Conservation (phyloP, 345 rosid genomes). For the Brassica rapa region DNA sequence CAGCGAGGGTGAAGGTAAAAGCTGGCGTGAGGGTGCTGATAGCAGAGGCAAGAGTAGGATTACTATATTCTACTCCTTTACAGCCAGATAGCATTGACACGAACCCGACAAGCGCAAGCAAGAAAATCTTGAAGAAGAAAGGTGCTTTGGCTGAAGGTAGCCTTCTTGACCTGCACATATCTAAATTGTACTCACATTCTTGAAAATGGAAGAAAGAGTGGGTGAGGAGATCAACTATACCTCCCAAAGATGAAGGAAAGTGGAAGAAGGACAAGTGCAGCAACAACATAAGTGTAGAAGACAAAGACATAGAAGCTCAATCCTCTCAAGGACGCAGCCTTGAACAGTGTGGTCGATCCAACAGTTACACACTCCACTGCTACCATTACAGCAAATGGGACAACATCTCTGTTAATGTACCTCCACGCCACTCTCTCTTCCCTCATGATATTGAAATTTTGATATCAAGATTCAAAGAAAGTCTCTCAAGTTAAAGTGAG, state of each 20-base stretch:
- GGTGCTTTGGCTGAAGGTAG: conserved; percentile 28
- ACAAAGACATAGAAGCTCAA: conserved; percentile 56
- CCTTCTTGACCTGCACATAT: conserved; percentile 26
- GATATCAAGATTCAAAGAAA: background rate
- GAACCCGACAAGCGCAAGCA: conserved; percentile 36
- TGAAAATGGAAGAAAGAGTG: background rate
- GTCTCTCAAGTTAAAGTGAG: background rate
- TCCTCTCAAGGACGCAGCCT: conserved; percentile 53
- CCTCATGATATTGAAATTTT: background rate
- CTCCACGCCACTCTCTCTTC: conserved; percentile 23
- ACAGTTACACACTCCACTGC: conserved; percentile 26
- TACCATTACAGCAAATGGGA: conserved; percentile 53
- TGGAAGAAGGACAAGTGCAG: conserved; percentile 49
- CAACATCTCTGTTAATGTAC: conserved; percentile 25
- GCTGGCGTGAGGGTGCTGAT: conserved; percentile 40
- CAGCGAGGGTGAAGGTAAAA: conserved; percentile 35
- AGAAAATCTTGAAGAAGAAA: conserved; percentile 35
- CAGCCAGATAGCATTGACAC: conserved; percentile 4
- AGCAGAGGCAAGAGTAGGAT: conserved; percentile 39
- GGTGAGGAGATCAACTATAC: conserved; percentile 24
- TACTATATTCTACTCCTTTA: conserved; percentile 37
- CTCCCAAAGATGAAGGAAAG: conserved; percentile 29
- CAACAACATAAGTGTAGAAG: conserved; percentile 52
- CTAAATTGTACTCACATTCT: background rate
- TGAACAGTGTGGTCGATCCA: conserved; percentile 43